Percentiles rank a stretch among this genome's conserved stretches.
These are phyloP conservation scores for Globisporangium heterothallicum DNA, from an alignment of 352 stramenopile genomes.

Conservation along the genomic window DNA sequence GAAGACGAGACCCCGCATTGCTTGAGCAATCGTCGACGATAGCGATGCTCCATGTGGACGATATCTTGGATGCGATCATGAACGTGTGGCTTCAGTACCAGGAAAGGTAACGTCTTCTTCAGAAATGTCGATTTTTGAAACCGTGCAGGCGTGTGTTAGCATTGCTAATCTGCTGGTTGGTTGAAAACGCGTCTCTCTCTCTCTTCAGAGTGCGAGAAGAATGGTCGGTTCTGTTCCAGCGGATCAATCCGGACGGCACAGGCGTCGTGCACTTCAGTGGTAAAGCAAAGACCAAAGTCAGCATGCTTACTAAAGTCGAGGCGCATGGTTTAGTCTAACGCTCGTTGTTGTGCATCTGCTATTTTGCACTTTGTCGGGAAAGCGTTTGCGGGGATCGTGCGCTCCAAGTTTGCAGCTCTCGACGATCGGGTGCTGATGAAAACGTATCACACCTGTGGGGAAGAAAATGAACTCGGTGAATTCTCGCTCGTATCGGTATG, in stretches of 20 bases:
- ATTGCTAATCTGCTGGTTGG: no score
- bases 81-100: conserved; percentile 66
- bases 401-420: conserved; percentile 39
- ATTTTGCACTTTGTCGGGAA: no score
- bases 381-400: conserved; percentile 58
- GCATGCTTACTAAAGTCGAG: no score
- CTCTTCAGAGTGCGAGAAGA: conserved; percentile 42
- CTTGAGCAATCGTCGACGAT: conserved; percentile 9
- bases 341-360: no score
- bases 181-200: no score
- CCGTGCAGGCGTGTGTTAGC: neutral
- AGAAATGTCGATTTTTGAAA: no score
- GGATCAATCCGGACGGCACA: conserved; percentile 51
- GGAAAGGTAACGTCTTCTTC: conserved; percentile 27
- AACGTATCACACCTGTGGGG: conserved; percentile 64
- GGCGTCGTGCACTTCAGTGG: conserved; percentile 57
- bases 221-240: conserved; percentile 57
- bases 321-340: conserved; percentile 1
- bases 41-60: conserved; percentile 50
- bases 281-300: conserved; percentile 10
- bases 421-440: conserved; percentile 56
- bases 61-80: conserved; percentile 69
- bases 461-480: conserved; percentile 82
- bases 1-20: conserved; percentile 3
- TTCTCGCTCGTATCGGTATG: conserved; percentile 52